phyloP scores from a whole-genome alignment of 306 rosid species.

The Cucumis hystrix region DNA sequence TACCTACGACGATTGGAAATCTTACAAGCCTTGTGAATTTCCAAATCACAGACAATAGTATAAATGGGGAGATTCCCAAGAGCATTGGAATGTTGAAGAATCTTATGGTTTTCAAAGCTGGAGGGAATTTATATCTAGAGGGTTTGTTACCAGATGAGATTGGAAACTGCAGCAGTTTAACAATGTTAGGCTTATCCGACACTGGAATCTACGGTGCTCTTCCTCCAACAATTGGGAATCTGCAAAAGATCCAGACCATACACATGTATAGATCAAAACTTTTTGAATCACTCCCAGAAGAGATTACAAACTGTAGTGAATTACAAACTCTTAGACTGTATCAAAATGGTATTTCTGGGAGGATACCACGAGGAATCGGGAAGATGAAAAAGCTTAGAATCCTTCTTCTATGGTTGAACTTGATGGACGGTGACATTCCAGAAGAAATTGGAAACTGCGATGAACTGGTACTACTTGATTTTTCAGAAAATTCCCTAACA shows the following conservation, averaged over 20 bases:
- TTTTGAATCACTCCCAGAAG: constrained; percentile 78
- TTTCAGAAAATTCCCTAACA: constrained; percentile 57
- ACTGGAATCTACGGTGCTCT: constrained; percentile 60
- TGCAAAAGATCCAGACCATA: constrained; percentile 42
- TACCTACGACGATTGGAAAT: constrained; percentile 48
- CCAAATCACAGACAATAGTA: constrained; percentile 54
- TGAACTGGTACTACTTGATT: constrained; percentile 42
- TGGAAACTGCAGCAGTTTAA: constrained; percentile 71
- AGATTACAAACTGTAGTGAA: constrained; percentile 69
- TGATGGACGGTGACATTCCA: constrained; percentile 52
- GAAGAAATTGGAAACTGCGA: constrained; percentile 53
- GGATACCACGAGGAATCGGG: constrained; percentile 51
- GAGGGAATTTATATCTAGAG: constrained; percentile 57
- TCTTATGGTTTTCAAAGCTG: constrained; percentile 53
- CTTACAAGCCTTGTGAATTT: constrained; percentile 47
- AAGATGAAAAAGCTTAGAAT: constrained; percentile 42
- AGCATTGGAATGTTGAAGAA: constrained; percentile 44
- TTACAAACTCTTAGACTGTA: constrained; percentile 55
- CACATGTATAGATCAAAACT: constrained; percentile 54
- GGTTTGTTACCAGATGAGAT: constrained; percentile 72
- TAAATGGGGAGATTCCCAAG: constrained; percentile 58
- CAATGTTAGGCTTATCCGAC: constrained; percentile 70
- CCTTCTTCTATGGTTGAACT: constrained; percentile 63
- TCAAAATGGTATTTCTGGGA: constrained; percentile 57
- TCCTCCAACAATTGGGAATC: constrained; percentile 63